Evolutionary conservation across 2,329 filamentous ascomycete species (phyloP).

Genomic region (Coleophoma crateriformis): DNA sequence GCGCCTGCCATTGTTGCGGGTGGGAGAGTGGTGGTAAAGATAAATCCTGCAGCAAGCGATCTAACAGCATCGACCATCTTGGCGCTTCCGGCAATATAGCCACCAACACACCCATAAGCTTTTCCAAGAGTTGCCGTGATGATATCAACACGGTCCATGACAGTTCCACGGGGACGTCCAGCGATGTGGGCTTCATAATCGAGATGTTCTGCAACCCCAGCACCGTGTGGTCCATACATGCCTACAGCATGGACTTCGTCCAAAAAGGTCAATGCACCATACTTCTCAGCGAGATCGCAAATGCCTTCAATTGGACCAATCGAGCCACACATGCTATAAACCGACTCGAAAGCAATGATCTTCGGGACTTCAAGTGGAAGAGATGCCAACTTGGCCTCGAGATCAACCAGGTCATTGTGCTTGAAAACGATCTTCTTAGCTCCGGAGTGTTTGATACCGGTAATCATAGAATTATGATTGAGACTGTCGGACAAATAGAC

Average conservation of each 20-base stretch:
- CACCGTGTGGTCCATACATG: slow-evolving; percentile 96
- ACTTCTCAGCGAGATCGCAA: slow-evolving; percentile 94
- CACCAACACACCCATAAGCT: slow-evolving; percentile 94
- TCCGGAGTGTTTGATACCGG: slow-evolving; percentile 95
- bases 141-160: slow-evolving; percentile 96
- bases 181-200: slow-evolving; percentile 83
- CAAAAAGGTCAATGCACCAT: slow-evolving; percentile 93
- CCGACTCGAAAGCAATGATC: slow-evolving; percentile 97
- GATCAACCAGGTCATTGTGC: slow-evolving; percentile 91
- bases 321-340: slow-evolving; percentile 99
- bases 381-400: slow-evolving; percentile 87
- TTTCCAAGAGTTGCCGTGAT: slow-evolving; percentile 97
- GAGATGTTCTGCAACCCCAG: slow-evolving; percentile 94
- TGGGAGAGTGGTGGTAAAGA: slow-evolving; percentile 95
- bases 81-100: slow-evolving; percentile 88
- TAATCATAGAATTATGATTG: slow-evolving; percentile 99
- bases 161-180: slow-evolving; percentile 70
- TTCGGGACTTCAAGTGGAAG: slow-evolving; percentile 83
- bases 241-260: slow-evolving; percentile 98
- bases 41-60: slow-evolving; percentile 93
- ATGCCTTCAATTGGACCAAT: slow-evolving; percentile 95
- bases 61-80: slow-evolving; percentile 89
- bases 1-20: slow-evolving; percentile 97
- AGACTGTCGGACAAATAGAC: slow-evolving; percentile 96
- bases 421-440: slow-evolving; percentile 98